Evolutionary conservation across 208 protist genomes (phyloP).

Genomic region (Wallacemonas sp.): DNA sequence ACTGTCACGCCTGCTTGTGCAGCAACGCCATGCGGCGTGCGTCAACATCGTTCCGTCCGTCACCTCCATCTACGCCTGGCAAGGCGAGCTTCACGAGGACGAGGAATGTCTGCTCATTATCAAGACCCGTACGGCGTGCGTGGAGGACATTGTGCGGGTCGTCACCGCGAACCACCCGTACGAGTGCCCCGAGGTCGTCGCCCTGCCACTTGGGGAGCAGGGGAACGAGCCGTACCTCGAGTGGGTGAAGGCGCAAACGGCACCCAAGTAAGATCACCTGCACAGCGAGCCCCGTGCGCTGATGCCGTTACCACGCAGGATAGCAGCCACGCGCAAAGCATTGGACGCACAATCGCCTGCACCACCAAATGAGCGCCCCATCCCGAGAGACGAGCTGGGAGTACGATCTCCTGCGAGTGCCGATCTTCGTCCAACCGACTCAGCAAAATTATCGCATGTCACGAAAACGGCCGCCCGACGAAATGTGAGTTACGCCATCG

Average conservation of each 20-base stretch:
- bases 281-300: too few species aligned
- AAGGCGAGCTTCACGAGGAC: conserved; percentile 42
- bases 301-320: too few species aligned
- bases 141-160: conserved; percentile 40
- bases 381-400: too few species aligned
- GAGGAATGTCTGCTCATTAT: conserved; percentile 62
- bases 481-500: too few species aligned
- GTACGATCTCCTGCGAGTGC: too few species aligned
- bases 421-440: too few species aligned
- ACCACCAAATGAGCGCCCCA: too few species aligned
- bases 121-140: conserved; percentile 45
- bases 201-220: conserved; percentile 24
- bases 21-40: conserved; percentile 35
- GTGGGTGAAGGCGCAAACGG: conserved; percentile 25
- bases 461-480: too few species aligned
- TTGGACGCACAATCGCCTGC: too few species aligned
- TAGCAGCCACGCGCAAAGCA: too few species aligned
- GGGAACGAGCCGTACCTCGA: conserved; percentile 44
- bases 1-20: conserved; percentile 27
- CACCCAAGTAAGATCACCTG: too few species aligned
- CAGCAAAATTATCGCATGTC: too few species aligned
- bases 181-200: conserved; percentile 59
- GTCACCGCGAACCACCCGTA: conserved; percentile 52
- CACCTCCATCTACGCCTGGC: conserved; percentile 53
- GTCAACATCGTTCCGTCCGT: conserved; percentile 65